phyloP scores from a whole-genome alignment of 148 eudicot species.

The Rhododendron williamsianum region DNA sequence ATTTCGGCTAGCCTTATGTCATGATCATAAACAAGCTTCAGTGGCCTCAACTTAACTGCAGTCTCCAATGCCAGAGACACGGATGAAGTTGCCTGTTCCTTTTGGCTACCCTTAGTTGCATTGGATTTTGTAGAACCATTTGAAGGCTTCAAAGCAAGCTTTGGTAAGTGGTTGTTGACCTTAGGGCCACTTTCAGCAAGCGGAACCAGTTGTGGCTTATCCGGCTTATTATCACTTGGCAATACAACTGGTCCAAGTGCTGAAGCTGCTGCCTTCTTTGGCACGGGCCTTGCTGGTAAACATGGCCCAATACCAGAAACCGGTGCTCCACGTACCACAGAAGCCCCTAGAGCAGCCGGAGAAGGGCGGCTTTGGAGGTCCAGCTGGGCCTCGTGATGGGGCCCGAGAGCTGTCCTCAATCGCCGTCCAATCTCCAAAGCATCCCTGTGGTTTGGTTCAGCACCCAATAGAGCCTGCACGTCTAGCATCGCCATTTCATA shows the following conservation, averaged over 20 bases:
- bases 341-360: constrained; percentile 90
- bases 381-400: constrained; percentile 59
- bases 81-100: constrained; percentile 26
- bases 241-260: constrained; percentile 25
- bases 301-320: constrained; percentile 85
- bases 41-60: constrained; percentile 46
- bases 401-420: constrained; percentile 48
- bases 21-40: constrained; percentile 92
- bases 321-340: constrained; percentile 82
- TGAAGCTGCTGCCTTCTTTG: constrained; percentile 49
- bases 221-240: constrained; percentile 26
- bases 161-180: constrained; percentile 49
- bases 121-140: constrained; percentile 44
- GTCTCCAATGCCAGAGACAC: constrained; percentile 18
- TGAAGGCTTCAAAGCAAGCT: constrained; percentile 61
- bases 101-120: constrained; percentile 33
- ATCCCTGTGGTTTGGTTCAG: constrained; percentile 71
- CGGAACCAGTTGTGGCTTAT: constrained; percentile 37
- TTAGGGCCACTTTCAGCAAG: constrained; percentile 59
- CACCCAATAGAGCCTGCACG: constrained; percentile 49
- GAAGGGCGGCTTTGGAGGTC: constrained; percentile 86
- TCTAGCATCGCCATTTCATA: constrained; percentile 76
- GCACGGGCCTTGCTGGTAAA: constrained; percentile 69
- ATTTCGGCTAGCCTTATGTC: constrained; percentile 89
- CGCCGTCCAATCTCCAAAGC: constrained; percentile 64